Base-by-base conservation (phyloP, 768 basidiomycete genomes). In the Boletus rex-veris region DNA sequence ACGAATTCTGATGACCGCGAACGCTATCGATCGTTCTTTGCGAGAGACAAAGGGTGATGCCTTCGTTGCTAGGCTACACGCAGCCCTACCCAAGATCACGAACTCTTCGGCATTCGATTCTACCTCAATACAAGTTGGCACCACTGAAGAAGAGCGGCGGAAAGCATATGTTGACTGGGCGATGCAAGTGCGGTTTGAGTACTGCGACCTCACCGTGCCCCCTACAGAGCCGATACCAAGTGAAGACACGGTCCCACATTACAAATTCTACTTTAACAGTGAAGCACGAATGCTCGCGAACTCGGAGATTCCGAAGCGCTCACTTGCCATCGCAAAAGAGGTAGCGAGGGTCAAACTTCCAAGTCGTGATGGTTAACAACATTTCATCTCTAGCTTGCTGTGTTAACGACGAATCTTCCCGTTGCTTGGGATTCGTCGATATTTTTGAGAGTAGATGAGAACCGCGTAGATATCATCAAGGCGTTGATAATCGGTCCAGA, bases 311-410 rank as follows among this genome's bases (percentile, higher is more conserved):
- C 92, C 93, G 6, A 95, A 92, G 71, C 80, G 95, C 41, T 93
- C 90, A 1, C 76, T 97, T 53, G 94, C 94, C 10, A 97, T 98
- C 57, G 95, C 95, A 4, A 98, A 97, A 73, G 93, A 96, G 81
- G 89, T 88, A 64, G 21, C n/a, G 26, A 49, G n/a, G 19, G 33
- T 48, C 39, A 24, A 48, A 19, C 42, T 45, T 35, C 40, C 9
- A 16, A 50, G 38, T 30, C 12, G 7, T 28, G 18, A 48, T 9
- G 26, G 14, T 53, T 54, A 7, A 60, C 54, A 50, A 59, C 16
- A 60, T 35, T 56, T 48, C 35, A 46, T 55, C 55, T n/a, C 58
- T 38, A 93, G 92, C 84, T 97, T 55, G 93, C 95, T 2, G 91
- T 95, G 37, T 79, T 98, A 48, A 93, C 93, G 3, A 94, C 92